Conservation (phyloP, 2,329 filamentous ascomycete species). For the Cladophialophora yegresii region DNA sequence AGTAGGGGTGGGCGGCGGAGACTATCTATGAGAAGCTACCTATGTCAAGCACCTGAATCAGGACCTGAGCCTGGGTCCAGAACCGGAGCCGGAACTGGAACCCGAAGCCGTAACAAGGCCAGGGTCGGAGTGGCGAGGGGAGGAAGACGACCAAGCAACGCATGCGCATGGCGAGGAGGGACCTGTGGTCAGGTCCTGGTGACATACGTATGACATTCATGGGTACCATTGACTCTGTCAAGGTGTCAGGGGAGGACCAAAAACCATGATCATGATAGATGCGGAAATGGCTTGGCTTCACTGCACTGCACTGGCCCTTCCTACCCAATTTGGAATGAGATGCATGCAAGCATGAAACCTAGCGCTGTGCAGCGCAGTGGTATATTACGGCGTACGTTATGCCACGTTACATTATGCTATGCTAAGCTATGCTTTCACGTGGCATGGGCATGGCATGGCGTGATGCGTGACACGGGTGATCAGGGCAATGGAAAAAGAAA, state of each 20-base stretch:
- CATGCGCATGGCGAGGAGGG: background rate
- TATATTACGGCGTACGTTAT: too few species aligned
- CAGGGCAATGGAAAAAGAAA: background rate
- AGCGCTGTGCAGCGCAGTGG: too few species aligned
- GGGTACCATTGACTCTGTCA: background rate
- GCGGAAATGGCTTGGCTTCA: background rate
- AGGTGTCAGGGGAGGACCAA: background rate
- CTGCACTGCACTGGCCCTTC: background rate
- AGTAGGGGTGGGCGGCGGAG: background rate
- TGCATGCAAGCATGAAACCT: background rate
- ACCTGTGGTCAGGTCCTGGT: background rate
- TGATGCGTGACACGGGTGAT: background rate
- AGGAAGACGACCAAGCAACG: background rate
- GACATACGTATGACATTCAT: background rate
- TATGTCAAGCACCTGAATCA: background rate
- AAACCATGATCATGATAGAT: background rate
- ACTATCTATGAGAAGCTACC: too few species aligned
- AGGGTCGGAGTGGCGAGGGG: background rate
- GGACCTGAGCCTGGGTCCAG: too few species aligned
- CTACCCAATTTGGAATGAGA: background rate
- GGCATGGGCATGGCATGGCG: background rate
- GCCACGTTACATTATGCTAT: background rate
- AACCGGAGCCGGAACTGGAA: too few species aligned
- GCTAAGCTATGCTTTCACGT: background rate
- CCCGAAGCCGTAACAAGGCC: background rate